A percentile compares a stretch with the other conserved stretches of the same genome.
These are phyloP conservation scores for Pisolithus orientalis DNA, from an alignment of 768 basidiomycete species.

Conservation along the genomic window DNA sequence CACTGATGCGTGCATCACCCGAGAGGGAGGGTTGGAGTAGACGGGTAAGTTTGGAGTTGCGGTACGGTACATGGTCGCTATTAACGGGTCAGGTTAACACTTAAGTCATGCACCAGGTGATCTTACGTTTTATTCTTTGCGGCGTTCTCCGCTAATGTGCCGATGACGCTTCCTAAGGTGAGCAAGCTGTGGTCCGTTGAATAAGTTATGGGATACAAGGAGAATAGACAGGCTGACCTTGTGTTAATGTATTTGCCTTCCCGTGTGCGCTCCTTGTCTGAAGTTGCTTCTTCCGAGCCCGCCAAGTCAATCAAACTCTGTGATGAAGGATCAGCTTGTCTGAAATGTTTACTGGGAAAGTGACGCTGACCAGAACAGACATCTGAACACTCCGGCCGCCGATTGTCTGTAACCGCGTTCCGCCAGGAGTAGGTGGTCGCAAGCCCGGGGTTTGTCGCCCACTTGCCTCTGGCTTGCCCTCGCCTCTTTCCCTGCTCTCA, in stretches of 20 bases:
- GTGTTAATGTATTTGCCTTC: conserved; percentile 98
- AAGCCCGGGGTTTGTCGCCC: conserved; percentile 49
- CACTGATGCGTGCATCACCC: conserved; percentile 92
- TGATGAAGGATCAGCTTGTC: not conserved
- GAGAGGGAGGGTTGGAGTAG: conserved; percentile 92
- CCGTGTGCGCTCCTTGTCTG: conserved; percentile 89
- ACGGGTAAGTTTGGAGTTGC: conserved; percentile 66
- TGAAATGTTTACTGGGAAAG: not conserved
- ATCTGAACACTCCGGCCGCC: conserved; percentile 77
- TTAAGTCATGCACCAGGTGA: not conserved
- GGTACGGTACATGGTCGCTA: conserved; percentile 63
- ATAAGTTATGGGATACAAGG: not conserved
- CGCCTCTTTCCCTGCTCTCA: no score
- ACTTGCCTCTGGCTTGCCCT: conserved; percentile 31
- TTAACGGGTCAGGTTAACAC: not conserved
- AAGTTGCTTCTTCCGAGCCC: conserved; percentile 93
- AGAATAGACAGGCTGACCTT: conserved; percentile 36
- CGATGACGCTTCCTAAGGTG: conserved; percentile 89
- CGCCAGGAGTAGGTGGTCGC: conserved; percentile 46
- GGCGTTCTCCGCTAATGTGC: conserved; percentile 85
- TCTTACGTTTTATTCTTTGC: conserved; percentile 61
- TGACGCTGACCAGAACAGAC: conserved; percentile 55
- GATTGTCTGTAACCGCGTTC: conserved; percentile 65
- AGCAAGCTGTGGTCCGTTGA: conserved; percentile 51
- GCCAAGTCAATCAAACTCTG: conserved; percentile 93